These are phyloP conservation scores for Passiflora organensis DNA, from an alignment of 345 rosid species.

Conservation along the genomic window DNA sequence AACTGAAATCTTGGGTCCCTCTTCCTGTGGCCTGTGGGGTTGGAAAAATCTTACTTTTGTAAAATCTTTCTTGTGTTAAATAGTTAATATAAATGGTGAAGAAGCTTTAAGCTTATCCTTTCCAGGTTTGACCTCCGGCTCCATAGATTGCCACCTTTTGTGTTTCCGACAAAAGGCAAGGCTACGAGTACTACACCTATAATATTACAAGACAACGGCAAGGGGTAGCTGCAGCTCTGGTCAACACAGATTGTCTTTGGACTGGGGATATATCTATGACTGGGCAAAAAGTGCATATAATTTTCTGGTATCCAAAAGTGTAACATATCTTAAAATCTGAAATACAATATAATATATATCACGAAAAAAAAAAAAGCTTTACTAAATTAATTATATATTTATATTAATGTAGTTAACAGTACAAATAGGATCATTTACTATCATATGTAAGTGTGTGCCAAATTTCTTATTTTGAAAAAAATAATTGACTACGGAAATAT, in stretches of 20 bases:
- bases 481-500: background rate
- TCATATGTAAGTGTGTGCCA: background rate
- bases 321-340: background rate
- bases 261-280: too few species aligned
- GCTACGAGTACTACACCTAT: too few species aligned
- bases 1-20: slow-evolving; percentile 1
- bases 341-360: background rate
- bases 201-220: too few species aligned
- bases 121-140: too few species aligned
- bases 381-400: too few species aligned
- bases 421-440: background rate
- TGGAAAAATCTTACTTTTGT: background rate
- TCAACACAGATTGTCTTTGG: too few species aligned
- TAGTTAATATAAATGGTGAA: background rate
- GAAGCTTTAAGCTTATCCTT: too few species aligned
- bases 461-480: too few species aligned
- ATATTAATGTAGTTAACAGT: too few species aligned
- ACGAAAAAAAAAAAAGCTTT: background rate
- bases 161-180: too few species aligned
- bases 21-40: background rate
- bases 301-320: background rate
- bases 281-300: background rate
- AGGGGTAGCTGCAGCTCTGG: too few species aligned
- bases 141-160: too few species aligned
- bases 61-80: background rate